These are phyloP conservation scores for Rosellinia necatrix DNA, from an alignment of 2,329 filamentous ascomycete species.

Conservation along the genomic window DNA sequence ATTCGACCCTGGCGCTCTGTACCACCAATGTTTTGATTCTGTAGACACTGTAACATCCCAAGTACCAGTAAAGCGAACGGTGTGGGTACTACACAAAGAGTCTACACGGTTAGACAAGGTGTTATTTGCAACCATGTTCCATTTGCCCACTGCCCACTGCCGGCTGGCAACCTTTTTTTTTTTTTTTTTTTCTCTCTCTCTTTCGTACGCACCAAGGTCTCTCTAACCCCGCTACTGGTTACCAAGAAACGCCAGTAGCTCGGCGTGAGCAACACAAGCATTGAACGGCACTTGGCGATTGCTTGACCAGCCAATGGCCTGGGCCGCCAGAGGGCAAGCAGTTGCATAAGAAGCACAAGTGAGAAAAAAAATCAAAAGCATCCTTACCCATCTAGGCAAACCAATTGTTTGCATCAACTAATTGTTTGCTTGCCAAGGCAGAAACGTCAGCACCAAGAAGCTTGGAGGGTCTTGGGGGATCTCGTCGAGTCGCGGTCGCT, in stretches of 20 bases:
- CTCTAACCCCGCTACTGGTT: slow-evolving; percentile 14
- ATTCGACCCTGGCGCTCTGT: background rate
- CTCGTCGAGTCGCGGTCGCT: slow-evolving; percentile 3
- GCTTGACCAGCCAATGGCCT: slow-evolving; percentile 19
- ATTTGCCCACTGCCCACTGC: too few species aligned
- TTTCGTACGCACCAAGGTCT: too few species aligned
- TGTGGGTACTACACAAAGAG: slow-evolving; percentile 4
- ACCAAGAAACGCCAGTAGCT: slow-evolving; percentile 20
- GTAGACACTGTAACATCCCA: background rate
- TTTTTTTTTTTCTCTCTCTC: too few species aligned
- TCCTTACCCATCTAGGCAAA: slow-evolving; percentile 9
- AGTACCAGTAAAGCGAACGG: slow-evolving; percentile 2
- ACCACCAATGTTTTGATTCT: background rate
- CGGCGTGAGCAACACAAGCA: slow-evolving; percentile 23
- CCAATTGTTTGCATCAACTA: slow-evolving; percentile 21
- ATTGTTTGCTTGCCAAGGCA: slow-evolving; percentile 20
- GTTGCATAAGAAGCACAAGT: background rate
- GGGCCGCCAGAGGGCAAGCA: slow-evolving; percentile 1
- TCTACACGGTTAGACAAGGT: background rate
- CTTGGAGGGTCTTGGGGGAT: slow-evolving; percentile 4
- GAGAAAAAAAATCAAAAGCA: background rate
- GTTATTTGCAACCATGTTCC: slow-evolving; percentile 15
- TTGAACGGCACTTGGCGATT: slow-evolving; percentile 19
- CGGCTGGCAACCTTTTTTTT: too few species aligned
- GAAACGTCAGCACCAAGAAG: slow-evolving; percentile 19